A percentile compares a stretch with the other conserved stretches of the same genome.
Conservation (phyloP, 2,329 filamentous ascomycete genomes). For the Pseudogymnoascus verrucosus region DNA sequence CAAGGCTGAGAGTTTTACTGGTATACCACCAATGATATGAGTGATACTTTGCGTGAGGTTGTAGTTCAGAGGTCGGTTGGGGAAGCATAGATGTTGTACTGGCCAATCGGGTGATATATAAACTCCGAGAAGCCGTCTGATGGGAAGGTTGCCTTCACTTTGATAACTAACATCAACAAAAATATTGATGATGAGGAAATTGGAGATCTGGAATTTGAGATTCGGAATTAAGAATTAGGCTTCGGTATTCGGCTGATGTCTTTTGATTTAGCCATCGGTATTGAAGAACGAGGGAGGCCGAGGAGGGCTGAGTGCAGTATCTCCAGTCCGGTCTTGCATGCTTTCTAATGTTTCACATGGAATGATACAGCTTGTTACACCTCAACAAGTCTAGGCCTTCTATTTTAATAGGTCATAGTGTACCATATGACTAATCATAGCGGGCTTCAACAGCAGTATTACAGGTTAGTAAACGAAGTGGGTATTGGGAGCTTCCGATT, state of each 20-base stretch:
- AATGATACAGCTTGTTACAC: background rate
- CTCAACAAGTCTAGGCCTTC: background rate
- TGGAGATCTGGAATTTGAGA: background rate
- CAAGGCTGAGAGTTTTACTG: background rate
- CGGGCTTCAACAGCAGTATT: background rate
- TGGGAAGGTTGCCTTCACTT: background rate
- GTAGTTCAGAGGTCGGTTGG: background rate
- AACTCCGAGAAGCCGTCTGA: background rate
- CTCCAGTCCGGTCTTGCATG: background rate
- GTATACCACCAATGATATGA: background rate
- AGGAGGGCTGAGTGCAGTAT: background rate
- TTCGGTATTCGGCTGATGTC: background rate
- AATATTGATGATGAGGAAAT: background rate
- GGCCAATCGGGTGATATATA: background rate
- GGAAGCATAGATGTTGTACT: background rate
- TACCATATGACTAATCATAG: background rate
- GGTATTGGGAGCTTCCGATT: background rate
- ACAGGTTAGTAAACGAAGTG: background rate
- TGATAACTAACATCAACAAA: background rate
- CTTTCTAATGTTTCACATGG: background rate
- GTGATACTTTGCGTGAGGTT: background rate
- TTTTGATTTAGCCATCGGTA: background rate
- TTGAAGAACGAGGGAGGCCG: background rate
- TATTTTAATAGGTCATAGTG: background rate
- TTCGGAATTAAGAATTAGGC: background rate